These are phyloP conservation scores for Backusella psychrophila DNA, from an alignment of 192 early-diverging fungal species.

Conservation along the genomic window DNA sequence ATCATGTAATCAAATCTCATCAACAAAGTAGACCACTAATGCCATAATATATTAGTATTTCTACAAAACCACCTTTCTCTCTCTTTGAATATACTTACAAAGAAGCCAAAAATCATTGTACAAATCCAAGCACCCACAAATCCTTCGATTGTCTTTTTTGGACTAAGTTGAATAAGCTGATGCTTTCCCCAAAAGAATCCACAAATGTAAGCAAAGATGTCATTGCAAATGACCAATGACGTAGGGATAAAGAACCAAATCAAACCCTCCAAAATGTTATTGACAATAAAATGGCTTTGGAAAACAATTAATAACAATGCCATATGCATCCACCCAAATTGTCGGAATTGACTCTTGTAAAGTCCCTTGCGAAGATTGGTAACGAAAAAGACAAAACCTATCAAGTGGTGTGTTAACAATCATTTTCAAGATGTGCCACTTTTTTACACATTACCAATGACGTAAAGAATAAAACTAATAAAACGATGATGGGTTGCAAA, in stretches of 20 bases:
- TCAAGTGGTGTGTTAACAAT: no score
- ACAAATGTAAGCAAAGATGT: conserved; percentile 92
- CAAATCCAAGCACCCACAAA: conserved; percentile 86
- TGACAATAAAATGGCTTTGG: conserved; percentile 94
- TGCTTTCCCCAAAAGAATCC: conserved; percentile 94
- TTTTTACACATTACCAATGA: no score
- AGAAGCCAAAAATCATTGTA: conserved; percentile 85
- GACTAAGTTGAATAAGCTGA: conserved; percentile 84
- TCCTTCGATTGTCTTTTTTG: conserved; percentile 98
- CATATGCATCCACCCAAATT: conserved; percentile 98
- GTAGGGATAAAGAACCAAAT: conserved; percentile 95
- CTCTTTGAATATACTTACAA: conserved; percentile 39
- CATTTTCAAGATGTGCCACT: no score
- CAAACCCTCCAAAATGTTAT: conserved; percentile 96
- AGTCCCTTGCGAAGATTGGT: conserved; percentile 87
- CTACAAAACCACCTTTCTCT: not conserved
- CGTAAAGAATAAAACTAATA: conserved; percentile 87
- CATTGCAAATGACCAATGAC: conserved; percentile 90
- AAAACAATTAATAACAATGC: conserved; percentile 85
- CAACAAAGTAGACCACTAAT: conserved; percentile 50
- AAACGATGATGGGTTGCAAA: conserved; percentile 92
- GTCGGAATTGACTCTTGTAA: conserved; percentile 93
- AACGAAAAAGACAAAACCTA: conserved; percentile 88
- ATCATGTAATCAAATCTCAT: conserved; percentile 55
- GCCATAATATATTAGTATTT: not conserved